Evolutionary conservation across 768 basidiomycete species (phyloP).

Genomic region (Artomyces pyxidatus): DNA sequence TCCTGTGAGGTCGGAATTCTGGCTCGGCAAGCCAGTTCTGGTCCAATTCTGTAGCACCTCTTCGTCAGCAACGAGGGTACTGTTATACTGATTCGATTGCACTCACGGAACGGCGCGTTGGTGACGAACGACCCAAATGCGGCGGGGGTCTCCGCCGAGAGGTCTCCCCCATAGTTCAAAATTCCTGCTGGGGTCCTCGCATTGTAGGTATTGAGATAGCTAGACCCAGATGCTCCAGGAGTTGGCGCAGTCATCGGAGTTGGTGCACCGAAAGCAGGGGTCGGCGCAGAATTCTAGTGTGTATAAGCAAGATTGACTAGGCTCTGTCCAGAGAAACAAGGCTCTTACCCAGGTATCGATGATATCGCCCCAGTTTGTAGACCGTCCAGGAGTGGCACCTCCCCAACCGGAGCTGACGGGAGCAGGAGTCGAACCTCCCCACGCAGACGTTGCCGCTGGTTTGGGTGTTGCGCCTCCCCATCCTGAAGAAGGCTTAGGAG

Average conservation of each 20-base stretch:
- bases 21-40: slow-evolving; percentile 36
- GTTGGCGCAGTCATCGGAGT: slow-evolving; percentile 34
- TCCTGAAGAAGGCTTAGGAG: slow-evolving; percentile 14
- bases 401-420: background rate
- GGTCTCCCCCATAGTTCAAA: slow-evolving; percentile 10
- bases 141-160: slow-evolving; percentile 25
- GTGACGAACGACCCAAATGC: slow-evolving; percentile 17
- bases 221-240: slow-evolving; percentile 23
- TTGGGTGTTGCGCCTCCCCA: slow-evolving; percentile 15
- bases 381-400: too few species aligned
- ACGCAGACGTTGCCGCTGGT: slow-evolving; percentile 9
- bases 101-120: too few species aligned
- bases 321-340: too few species aligned
- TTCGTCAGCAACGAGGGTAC: too few species aligned
- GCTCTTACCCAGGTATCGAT: too few species aligned
- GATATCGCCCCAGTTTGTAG: too few species aligned
- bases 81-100: too few species aligned
- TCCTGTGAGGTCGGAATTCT: slow-evolving; percentile 21
- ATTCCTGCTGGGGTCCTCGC: slow-evolving; percentile 24
- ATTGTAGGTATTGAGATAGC: slow-evolving; percentile 26
- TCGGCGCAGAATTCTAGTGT: background rate
- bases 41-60: slow-evolving; percentile 27
- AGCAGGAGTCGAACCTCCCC: background rate
- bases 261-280: slow-evolving; percentile 18
- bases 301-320: too few species aligned